These are phyloP conservation scores for Pyrrhoderma lamaoense DNA, from an alignment of 1,284 basidiomycete species.

Conservation along the genomic window DNA sequence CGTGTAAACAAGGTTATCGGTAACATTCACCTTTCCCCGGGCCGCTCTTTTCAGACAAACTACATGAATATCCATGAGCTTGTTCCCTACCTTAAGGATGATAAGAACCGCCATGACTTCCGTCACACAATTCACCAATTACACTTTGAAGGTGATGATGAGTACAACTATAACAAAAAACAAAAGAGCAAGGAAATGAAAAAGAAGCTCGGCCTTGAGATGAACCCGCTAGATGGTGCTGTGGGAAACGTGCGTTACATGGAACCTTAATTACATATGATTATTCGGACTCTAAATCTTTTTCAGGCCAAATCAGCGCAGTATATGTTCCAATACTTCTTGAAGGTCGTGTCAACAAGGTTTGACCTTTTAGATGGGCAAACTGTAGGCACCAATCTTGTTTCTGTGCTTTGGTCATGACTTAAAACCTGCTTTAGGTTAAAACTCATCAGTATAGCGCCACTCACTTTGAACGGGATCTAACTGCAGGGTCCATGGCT, in stretches of 20 bases:
- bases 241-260: slow-evolving; percentile 60
- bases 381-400: slow-evolving; percentile 38
- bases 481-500: slow-evolving; percentile 52
- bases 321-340: slow-evolving; percentile 96
- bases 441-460: slow-evolving; percentile 90
- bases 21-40: slow-evolving; percentile 84
- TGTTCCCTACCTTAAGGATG: slow-evolving; percentile 90
- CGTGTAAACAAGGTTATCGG: slow-evolving; percentile 97
- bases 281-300: slow-evolving; percentile 12
- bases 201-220: slow-evolving; percentile 63
- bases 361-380: slow-evolving; percentile 78
- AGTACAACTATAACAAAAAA: slow-evolving; percentile 62
- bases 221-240: slow-evolving; percentile 77
- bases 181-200: slow-evolving; percentile 61
- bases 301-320: slow-evolving; percentile 63
- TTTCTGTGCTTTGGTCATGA: not conserved
- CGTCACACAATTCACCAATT: slow-evolving; percentile 84
- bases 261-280: slow-evolving; percentile 9
- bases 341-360: slow-evolving; percentile 93
- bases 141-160: slow-evolving; percentile 79
- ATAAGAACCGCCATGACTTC: slow-evolving; percentile 87
- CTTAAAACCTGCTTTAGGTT: slow-evolving; percentile 34
- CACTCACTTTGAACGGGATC: slow-evolving; percentile 93
- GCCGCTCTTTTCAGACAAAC: slow-evolving; percentile 88
- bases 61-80: slow-evolving; percentile 84